Percentiles rank a stretch among this genome's conserved stretches.
Evolutionary conservation across 2,329 filamentous ascomycete species (phyloP).

Genomic region (Thielaviopsis euricoi): DNA sequence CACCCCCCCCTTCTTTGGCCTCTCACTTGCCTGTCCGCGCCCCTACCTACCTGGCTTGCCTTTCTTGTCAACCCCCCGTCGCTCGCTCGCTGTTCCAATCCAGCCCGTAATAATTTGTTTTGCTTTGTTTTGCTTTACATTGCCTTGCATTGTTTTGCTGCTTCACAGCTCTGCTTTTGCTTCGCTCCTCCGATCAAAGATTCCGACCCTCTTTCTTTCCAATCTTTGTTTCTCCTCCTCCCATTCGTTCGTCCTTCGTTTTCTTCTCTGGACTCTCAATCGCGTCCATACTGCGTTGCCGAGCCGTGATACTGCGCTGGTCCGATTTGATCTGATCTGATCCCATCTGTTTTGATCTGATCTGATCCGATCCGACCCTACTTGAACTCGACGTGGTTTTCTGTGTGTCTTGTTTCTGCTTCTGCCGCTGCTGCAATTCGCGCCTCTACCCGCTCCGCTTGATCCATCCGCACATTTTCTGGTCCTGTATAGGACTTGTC

Average conservation of each 20-base stretch:
- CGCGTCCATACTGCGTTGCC: not conserved
- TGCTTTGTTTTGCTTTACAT: not conserved
- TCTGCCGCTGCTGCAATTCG: not conserved
- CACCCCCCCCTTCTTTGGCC: not conserved
- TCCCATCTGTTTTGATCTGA: not conserved
- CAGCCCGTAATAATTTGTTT: not conserved
- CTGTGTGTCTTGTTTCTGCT: not conserved
- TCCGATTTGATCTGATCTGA: not conserved
- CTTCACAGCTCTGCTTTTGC: not conserved
- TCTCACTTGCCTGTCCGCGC: not conserved
- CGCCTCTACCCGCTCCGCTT: not conserved
- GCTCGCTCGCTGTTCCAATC: not conserved
- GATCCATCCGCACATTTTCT: not conserved
- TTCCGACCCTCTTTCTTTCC: not conserved
- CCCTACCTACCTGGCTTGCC: not conserved
- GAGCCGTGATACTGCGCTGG: not conserved
- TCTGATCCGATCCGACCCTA: not conserved
- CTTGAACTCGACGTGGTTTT: not conserved
- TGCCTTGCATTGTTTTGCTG: not conserved
- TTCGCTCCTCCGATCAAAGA: not conserved
- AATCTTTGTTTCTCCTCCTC: not conserved
- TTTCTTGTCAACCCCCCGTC: not conserved
- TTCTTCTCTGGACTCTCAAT: not conserved
- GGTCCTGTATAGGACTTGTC: constrained; percentile 4
- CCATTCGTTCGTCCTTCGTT: not conserved